Base-by-base conservation (phyloP, 192 early-diverging fungal species). In the Glomus cerebriforme region DNA sequence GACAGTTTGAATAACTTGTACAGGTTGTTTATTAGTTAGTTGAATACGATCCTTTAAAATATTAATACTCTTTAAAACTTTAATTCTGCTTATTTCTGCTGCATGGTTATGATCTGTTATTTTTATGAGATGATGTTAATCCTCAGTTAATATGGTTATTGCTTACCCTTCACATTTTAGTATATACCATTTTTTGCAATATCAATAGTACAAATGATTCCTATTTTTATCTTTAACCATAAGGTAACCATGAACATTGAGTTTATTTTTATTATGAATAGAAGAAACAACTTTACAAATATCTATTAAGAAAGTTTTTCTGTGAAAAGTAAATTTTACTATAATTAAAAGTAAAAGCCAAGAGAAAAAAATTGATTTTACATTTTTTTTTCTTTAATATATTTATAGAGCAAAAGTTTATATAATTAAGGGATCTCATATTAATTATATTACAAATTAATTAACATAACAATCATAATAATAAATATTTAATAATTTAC, bases 241-340 rank as follows among this genome's bases (percentile, higher is more conserved):
- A n/a, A n/a, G 6, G 47, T 47, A 72, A 24, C 69, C 39, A 72
- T 72, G 17, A 49, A 71, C 39, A 45, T 71, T 71, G 45, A 71
- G 35, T 72, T 72, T 72, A 32, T n/a, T 22, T 47, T 72, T 26
- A 6, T 39, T 9, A 29, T n/a, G 47, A 47, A 9, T 24, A 49
- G 69, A 72, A 47, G 22, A 45, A 47, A 45, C 17, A n/a, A 24
- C 22, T 72, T 72, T 24, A n/a, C 69, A 72, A 72, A 72, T 26
- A 45, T n/a, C n/a, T n/a, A n/a, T n/a, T n/a, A n/a, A n/a, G n/a
- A n/a, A n/a, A n/a, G n/a, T n/a, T n/a, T n/a, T n/a, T n/a, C n/a
- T n/a, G n/a, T n/a, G n/a, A n/a, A n/a, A n/a, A n/a, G n/a, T n/a
- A n/a, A n/a, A n/a, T n/a, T n/a, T n/a, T n/a, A n/a, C n/a, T n/a